Evolutionary conservation across 2,329 filamentous ascomycete species (phyloP), one percentile per base, ranked within the genome.

Genomic region (Calonectria naviculata): DNA sequence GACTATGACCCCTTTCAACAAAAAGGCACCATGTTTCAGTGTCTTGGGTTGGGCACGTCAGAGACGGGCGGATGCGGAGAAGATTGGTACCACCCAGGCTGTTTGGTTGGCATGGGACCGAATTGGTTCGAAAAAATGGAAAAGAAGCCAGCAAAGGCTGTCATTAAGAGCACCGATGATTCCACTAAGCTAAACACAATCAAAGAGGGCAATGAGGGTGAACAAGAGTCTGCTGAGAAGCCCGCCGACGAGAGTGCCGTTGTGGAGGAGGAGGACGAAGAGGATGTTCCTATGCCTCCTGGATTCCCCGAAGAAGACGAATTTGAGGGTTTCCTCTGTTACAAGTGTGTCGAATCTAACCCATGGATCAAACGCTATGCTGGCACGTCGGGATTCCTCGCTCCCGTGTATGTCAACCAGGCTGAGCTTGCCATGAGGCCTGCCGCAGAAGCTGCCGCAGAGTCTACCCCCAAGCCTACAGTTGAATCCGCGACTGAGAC

Each of bases 11-110:
- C 96, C 0, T 90, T 96, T 58, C 88, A 94, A 80, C 95, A 99
- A 81, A 97, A 96, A 77, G 96, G 96, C 0, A 98, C 95, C 44
- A 99, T 99, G 97, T 99, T 97, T 77, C 97, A 99, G 82, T 99
- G 97, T 80, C 83, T 98, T 3, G 96, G 96, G 0, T 86, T 98
- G 1, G 95, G 95, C 1, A 93, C 91, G 0, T 88, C 90, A 15
- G 93, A 96, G 75, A 92, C 93, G 1, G 95, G 95, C 19, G 96
- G 95, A 5, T 98, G 96, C 83, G 96, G 96, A 15, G 96, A 98
- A 84, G 96, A 98, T 80, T 98, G 96, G 96, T 98, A 95, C 89
- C 96, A 98, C 84, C 95, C 96, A 0, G 95, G 97, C 73, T 98
- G 96, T 80, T 85, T 98, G 9, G 91, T 98, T 60, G 95, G 95